Evolutionary conservation across 768 basidiomycete species (phyloP), one percentile per base, ranked within the genome.

Genomic region (Collybiopsis confluens): DNA sequence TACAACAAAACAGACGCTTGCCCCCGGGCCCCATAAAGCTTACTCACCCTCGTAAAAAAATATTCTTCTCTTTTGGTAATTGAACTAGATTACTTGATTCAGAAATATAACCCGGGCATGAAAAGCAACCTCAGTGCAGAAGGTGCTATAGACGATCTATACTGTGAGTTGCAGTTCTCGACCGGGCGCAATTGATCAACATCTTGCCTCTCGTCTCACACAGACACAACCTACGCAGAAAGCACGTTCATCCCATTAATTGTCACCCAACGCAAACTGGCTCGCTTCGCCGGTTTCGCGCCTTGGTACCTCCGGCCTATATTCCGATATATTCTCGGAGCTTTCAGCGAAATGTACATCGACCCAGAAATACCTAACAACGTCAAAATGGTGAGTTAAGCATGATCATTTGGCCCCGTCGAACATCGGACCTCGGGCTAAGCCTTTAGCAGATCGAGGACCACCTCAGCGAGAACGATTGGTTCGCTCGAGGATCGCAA

Each of bases 191-290:
- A n/a, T n/a, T 21, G 18, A 16, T 50, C 15, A 6, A 11, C 30
- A 16, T 26, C 26, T 13, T 37, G 20, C 16, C 28, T 28, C 3
- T 15, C 13, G 7, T n/a, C 4, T 21, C 16, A 16, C 38, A 18
- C 54, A 76, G 73, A 68, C 55, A 62, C 63, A 5, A 74, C 76
- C 56, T 76, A 72, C 52, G 59, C 74, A 1, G 75, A 75, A 59
- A 73, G 71, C 13, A 70, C 74, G 5, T 52, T 75, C 8, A 72
- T 73, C 71, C 75, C 75, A 9, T 47, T 71, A 20, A 54, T 78
- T 13, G 63, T 42, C 18, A 10, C 20, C 26, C 18, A 40, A 20
- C 27, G 27, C 10, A 43, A 26, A 28, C 18, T 41, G 1, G 21
- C 24, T 7, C 41, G 38, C 10, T 41, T 43, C 28, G n/a, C 38